Evolutionary conservation across 2,329 filamentous ascomycete species (phyloP), one percentile per base, ranked within the genome.

Genomic region (Penicillium sp.): DNA sequence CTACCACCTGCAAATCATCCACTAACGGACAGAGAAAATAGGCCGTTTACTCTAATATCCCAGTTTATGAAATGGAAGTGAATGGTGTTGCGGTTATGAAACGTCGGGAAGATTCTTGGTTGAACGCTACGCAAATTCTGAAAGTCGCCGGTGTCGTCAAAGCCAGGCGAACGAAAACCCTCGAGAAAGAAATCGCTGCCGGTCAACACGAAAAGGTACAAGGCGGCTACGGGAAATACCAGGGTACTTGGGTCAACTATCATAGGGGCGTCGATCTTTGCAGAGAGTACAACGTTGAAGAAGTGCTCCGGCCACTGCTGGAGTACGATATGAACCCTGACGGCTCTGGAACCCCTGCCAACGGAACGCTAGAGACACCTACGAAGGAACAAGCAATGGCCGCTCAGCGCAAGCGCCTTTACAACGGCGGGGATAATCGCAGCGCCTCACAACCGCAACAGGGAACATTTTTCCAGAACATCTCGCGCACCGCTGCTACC

Each of bases 341-440:
- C 48, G 75, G 75, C 19, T 87, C 88, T 41, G 84, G 83, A 41
- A 72, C 83, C 42, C 82, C 86, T 4, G 85, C 86, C 48, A 82
- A 84, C 39, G 88, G 87, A 39, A 82, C 85, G 58, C 80, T 95
- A 61, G 92, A 97, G 63, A 97, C 93, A 0, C 93, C 93, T 0
- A 99, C 93, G 31, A 99, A 99, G 72, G 93, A 97, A 71, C 93
- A 97, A 71, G 93, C 93, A 52, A 95, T 97, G 91, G 93, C 93
- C 10, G 92, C 92, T 4, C 87, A 90, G 72, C 78, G 93, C 59
- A 97, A 99, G 70, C 83, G 92, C 57, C 83, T 96, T 72, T 97
- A 96, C 72, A 95, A 87, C 58, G 81, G 79, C 38, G 77, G 82
- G 45, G 89, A 95, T 50, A 82, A 79, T 41, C 80, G 89, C 41